These are phyloP conservation scores for Didymella exigua DNA, from an alignment of 2,329 filamentous ascomycete genomes.

Conservation along the genomic window DNA sequence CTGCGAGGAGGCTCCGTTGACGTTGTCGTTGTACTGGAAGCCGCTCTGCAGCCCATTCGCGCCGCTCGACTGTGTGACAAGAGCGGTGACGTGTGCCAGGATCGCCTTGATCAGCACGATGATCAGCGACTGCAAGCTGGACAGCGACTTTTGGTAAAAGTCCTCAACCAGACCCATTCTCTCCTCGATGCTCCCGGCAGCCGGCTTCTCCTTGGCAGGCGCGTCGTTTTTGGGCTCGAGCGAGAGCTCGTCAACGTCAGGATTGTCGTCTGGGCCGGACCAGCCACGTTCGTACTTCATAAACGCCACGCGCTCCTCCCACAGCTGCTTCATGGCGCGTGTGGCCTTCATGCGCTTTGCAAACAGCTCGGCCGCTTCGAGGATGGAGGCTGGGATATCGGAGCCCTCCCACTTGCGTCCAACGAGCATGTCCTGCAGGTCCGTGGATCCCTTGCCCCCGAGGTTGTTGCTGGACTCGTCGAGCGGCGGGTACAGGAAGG, in stretches of 20 bases:
- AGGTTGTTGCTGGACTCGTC: slow-evolving; percentile 87
- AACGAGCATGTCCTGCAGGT: slow-evolving; percentile 78
- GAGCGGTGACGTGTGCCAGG: slow-evolving; percentile 83
- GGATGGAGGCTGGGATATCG: slow-evolving; percentile 90
- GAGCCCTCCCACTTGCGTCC: slow-evolving; percentile 91
- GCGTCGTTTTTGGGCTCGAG: slow-evolving; percentile 43
- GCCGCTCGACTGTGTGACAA: slow-evolving; percentile 66
- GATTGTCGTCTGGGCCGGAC: slow-evolving; percentile 61
- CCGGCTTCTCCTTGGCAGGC: slow-evolving; percentile 46
- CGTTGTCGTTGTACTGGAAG: slow-evolving; percentile 50
- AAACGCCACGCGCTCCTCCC: slow-evolving; percentile 90
- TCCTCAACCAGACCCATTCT: slow-evolving; percentile 75
- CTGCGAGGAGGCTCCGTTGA: slow-evolving; percentile 46
- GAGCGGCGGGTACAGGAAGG: slow-evolving; percentile 93
- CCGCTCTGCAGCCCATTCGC: slow-evolving; percentile 57
- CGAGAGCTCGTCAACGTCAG: slow-evolving; percentile 51
- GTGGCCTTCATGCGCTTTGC: slow-evolving; percentile 89
- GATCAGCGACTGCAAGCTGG: slow-evolving; percentile 87
- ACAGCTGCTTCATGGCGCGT: slow-evolving; percentile 86
- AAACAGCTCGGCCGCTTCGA: slow-evolving; percentile 93
- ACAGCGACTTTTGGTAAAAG: slow-evolving; percentile 80
- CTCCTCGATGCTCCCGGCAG: slow-evolving; percentile 61
- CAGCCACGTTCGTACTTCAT: slow-evolving; percentile 92
- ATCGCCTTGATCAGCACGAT: slow-evolving; percentile 92
- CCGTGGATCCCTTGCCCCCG: slow-evolving; percentile 84